Conservation (phyloP, 306 rosid genomes). For the Sicyos baderoa region DNA sequence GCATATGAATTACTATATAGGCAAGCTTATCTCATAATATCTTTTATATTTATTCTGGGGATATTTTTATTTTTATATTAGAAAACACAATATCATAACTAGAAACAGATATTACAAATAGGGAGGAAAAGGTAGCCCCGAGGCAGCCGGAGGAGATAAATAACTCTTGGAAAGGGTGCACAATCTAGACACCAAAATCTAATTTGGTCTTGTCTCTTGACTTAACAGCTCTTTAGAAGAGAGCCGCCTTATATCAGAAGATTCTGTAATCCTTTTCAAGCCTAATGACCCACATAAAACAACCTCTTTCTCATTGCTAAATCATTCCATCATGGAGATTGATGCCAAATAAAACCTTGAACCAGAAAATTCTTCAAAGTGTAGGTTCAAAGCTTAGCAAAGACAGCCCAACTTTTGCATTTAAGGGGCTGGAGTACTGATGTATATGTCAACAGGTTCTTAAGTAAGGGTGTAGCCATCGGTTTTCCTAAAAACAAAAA, state of each 20-base stretch:
- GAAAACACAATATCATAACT: neutral
- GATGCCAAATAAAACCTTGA: slow-evolving; percentile 6
- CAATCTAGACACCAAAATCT: neutral
- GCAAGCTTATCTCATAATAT: slow-evolving; percentile 28
- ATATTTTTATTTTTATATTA: neutral
- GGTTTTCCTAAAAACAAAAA: too few relatives aligned
- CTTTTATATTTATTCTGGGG: neutral
- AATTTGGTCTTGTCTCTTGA: neutral
- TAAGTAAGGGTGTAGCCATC: too few relatives aligned
- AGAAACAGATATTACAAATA: neutral
- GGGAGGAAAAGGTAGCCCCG: neutral
- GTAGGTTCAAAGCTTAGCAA: neutral
- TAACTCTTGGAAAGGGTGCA: neutral
- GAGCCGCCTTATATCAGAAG: neutral
- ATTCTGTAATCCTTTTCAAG: slow-evolving; percentile 2
- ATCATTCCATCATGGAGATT: neutral
- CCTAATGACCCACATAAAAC: neutral
- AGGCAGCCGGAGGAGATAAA: neutral
- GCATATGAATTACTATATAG: slow-evolving; percentile 69
- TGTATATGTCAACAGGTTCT: too few relatives aligned
- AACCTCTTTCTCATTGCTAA: neutral
- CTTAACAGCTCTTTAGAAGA: neutral
- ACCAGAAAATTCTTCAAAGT: slow-evolving; percentile 3
- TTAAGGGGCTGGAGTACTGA: too few relatives aligned
- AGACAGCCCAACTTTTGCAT: neutral